Base-by-base conservation (phyloP, 164 flowering plant genomes). In the Santalum album region DNA sequence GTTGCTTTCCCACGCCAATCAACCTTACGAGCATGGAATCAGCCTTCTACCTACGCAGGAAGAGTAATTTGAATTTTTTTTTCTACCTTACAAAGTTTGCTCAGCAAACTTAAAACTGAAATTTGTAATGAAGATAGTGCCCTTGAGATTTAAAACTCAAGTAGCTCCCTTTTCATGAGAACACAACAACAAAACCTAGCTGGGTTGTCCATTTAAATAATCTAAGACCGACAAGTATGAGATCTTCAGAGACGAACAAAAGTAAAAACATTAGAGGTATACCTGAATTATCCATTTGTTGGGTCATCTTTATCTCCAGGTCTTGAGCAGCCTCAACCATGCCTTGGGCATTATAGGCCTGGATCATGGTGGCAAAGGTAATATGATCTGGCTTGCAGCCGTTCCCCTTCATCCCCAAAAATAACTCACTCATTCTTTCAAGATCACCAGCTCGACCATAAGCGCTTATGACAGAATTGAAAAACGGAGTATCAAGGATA, bases 361-460 rank as follows among this genome's bases (percentile, higher is more conserved):
- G 82, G 42, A 76, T 70, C 84, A 89, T 76, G 25, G 86, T 81
- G 46, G 85, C 73, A 74, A 71, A 83, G 6, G 98, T 91, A 49
- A 84, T 65, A 40, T 58, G 27, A 59, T 85, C 95, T 44, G 91
- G 90, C 58, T 56, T 54, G 62, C 89, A 83, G 22, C 71, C 66
- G 55, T 64, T 69, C 55, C 68, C 81, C 66, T 79, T 78, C 96
- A 89, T 92, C n/a, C 21, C 66, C 67, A 69, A 43, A 53, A 77
- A 83, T 59, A 77, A 44, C 40, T 79, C 76, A 36, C 62, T 59
- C 94, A 89, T 80, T 53, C 26, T 74, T 25, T 65, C 62, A 19
- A 87, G 42, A 52, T 86, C 76, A 52, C 95, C 90, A 46, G 73
- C 81, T 61, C 60, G 75, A 4, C 95, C 98, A 75, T 78, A 86